phyloP scores from a whole-genome alignment of 2,329 filamentous ascomycete genomes.

The Ophiocordyceps camponoti-leonardi region DNA sequence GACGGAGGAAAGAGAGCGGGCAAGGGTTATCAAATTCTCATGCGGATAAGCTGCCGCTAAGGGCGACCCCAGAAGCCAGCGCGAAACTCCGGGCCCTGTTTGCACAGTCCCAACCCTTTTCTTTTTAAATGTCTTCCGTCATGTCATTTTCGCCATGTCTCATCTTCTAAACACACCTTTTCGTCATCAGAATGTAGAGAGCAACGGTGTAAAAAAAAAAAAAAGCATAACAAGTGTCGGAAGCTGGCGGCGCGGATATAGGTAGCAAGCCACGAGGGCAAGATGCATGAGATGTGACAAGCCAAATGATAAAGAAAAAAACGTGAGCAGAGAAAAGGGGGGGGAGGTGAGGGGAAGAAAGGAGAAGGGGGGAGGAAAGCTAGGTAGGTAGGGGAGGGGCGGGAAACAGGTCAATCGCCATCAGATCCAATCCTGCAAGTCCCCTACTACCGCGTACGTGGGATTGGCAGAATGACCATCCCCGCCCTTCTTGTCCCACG shows the following conservation, averaged over 20 bases:
- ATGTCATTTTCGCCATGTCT: not conserved
- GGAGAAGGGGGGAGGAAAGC: not conserved
- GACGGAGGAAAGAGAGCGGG: not conserved
- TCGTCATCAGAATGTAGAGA: too few species aligned
- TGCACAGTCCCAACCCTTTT: constrained; percentile 2
- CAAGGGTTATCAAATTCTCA: not conserved
- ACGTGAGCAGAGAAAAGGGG: too few species aligned
- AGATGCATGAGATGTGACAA: not conserved
- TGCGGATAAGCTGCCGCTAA: not conserved
- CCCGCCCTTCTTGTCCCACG: constrained; percentile 25
- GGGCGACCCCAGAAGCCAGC: not conserved
- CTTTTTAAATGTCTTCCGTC: not conserved
- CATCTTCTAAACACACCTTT: not conserved
- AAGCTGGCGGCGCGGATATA: too few species aligned
- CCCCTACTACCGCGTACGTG: constrained; percentile 22
- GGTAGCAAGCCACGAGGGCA: not conserved
- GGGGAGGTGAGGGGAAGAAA: not conserved
- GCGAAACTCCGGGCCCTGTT: constrained; percentile 3
- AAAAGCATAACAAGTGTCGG: too few species aligned
- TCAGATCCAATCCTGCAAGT: constrained; percentile 20
- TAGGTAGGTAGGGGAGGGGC: not conserved
- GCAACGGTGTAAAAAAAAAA: too few species aligned
- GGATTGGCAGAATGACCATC: constrained; percentile 23
- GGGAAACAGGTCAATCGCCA: constrained; percentile 3
- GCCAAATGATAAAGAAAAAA: not conserved